Conservation (phyloP, 2,329 filamentous ascomycete genomes). For the Aspergillus sp. region DNA sequence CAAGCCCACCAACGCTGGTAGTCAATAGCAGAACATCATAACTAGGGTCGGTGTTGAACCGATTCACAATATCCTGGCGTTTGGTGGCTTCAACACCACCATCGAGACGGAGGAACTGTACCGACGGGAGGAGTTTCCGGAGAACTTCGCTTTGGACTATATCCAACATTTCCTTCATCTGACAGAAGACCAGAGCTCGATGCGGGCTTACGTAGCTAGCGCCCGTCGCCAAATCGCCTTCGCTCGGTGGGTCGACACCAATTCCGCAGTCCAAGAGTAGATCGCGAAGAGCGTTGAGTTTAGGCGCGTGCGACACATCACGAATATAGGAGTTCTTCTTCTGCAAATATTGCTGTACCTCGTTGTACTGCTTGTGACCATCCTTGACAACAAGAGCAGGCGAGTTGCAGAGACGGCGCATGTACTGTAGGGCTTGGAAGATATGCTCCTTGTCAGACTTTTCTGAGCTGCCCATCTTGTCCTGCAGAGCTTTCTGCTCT, state of each 20-base stretch:
- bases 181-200: conserved; percentile 93
- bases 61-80: conserved; percentile 96
- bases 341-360: conserved; percentile 76
- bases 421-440: conserved; percentile 98
- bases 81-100: conserved; percentile 89
- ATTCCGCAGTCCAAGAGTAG: conserved; percentile 98
- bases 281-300: conserved; percentile 85
- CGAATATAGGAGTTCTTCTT: conserved; percentile 79
- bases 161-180: conserved; percentile 99
- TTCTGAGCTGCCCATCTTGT: conserved; percentile 79
- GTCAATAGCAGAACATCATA: conserved; percentile 94
- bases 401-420: conserved; percentile 98
- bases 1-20: conserved; percentile 90
- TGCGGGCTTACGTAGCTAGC: conserved; percentile 90
- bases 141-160: conserved; percentile 96
- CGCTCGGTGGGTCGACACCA: conserved; percentile 64
- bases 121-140: conserved; percentile 83
- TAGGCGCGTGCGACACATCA: conserved; percentile 86
- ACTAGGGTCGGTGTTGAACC: conserved; percentile 95
- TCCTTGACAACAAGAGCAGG: conserved; percentile 95
- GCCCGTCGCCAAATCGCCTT: conserved; percentile 57
- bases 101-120: conserved; percentile 92
- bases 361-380: conserved; percentile 83
- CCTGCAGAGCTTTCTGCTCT: conserved; percentile 81
- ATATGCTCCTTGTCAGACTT: conserved; percentile 97